Evolutionary conservation across 352 stramenopile species (phyloP), one percentile per base, ranked within the genome.

Genomic region (Phytopythium delawarense): DNA sequence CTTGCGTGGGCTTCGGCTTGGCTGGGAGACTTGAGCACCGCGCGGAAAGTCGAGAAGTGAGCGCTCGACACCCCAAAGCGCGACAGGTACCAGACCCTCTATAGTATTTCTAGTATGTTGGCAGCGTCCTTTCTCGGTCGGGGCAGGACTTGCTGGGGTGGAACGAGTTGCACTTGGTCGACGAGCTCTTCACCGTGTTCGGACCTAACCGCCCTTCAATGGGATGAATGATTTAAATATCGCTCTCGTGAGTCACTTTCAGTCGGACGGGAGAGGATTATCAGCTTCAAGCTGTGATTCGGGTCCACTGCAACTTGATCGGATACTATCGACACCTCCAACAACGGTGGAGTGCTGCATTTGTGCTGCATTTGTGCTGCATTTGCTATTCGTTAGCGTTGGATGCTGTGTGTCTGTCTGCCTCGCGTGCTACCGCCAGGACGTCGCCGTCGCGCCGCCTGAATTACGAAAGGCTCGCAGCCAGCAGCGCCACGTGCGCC

Each of bases 401-500:
- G 34, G 7, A 16, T 51, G 45, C 21, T 25, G 42, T 16, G 21
- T 15, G 42, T 15, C 42, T 28, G 7, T 9, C 20, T 32, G 28
- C 4, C n/a, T 15, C 21, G 20, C 25, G n/a, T 15, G 8, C 21
- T 9, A 32, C 25, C 13, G 15, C 46, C 20, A 49, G 16, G 16
- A 45, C 35, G 35, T 40, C 35, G 35, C 35, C 28, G 28, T 32
- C 28, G 8, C 35, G 9, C 9, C 35, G 35, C 35, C 13, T 16
- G 18, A 1, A 12, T 71, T 87, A 94, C 23, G 85, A 92, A 53
- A 82, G 89, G 68, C 85, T 94, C n/a, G 81, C 85, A 20, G 85
- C 85, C 34, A 94, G 63, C 49, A 94, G 63, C 34, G 85, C 82
- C 48, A 91, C 79, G 61, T 94, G 85, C 25, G 85, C 84, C 72